Evolutionary conservation across 306 rosid species (phyloP).

Genomic region (Echinosophora koreensis): DNA sequence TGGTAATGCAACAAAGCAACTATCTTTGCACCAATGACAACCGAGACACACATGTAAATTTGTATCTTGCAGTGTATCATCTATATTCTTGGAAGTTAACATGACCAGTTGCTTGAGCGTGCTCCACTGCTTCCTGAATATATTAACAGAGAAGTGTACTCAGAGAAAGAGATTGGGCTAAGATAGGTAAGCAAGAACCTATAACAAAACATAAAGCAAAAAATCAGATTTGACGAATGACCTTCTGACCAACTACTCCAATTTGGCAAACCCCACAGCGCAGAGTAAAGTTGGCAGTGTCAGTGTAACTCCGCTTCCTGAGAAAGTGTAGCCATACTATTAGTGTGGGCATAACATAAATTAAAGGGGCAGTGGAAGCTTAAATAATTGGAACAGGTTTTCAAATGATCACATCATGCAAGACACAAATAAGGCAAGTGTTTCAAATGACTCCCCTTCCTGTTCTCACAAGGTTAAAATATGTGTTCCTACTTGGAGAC

Average conservation of each 20-base stretch:
- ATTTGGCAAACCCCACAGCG: constrained; percentile 99
- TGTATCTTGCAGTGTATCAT: constrained; percentile 49
- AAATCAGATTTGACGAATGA: constrained; percentile 40
- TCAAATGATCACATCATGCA: neutral
- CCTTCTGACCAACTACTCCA: constrained; percentile 92
- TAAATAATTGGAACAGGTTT: neutral
- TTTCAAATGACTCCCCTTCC: constrained; percentile 3
- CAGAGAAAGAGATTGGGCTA: constrained; percentile 21
- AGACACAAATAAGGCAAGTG: neutral
- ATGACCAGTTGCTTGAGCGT: constrained; percentile 91
- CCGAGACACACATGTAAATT: constrained; percentile 15
- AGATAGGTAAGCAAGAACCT: constrained; percentile 4
- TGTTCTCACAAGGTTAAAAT: neutral
- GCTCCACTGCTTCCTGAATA: constrained; percentile 91
- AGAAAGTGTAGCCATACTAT: constrained; percentile 33
- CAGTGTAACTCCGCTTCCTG: constrained; percentile 88
- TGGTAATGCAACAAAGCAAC: constrained; percentile 19
- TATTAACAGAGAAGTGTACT: constrained; percentile 26
- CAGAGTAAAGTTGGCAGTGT: constrained; percentile 91
- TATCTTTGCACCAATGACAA: constrained; percentile 33
- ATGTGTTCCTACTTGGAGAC: neutral
- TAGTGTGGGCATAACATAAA: constrained; percentile 23
- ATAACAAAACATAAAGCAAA: constrained; percentile 18
- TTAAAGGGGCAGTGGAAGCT: neutral
- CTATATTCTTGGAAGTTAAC: constrained; percentile 94